Evolutionary conservation across 345 rosid species (phyloP), one percentile per base, ranked within the genome.

Genomic region (Streptanthus diversifolius): DNA sequence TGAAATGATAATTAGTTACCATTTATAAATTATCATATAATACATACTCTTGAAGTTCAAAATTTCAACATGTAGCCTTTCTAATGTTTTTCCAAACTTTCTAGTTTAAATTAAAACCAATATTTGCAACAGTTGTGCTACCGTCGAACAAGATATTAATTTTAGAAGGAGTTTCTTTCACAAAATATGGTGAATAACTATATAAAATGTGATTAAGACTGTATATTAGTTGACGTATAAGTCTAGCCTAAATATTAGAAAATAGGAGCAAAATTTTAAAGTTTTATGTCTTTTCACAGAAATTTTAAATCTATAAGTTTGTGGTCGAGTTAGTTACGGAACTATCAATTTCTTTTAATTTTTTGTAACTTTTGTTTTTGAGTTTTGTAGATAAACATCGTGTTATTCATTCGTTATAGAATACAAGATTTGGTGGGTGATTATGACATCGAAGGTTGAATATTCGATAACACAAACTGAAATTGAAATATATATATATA

Each of bases 291-390:
- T 14, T 60, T 19, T 68, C 63, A 60, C 49, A 59, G 0, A 59
- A 75, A 40, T n/a, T 5, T 22, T 52, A 51, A 40, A 37, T 12
- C 5, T 7, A 75, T 21, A 48, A 15, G 54, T 36, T 55, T 22
- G 80, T 70, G 37, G 29, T 63, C 29, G 61, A 76, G 33, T 56
- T 70, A 27, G 75, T 70, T 70, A 76, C 71, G 80, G 36, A 70
- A 76, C 75, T 56, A 63, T 61, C 12, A 33, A 25, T 75, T 60
- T 32, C 19, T 44, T 48, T 14, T 7, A 48, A 27, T 12, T 19
- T 55, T 21, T 63, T 30, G 10, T 8, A 37, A 30, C 5, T 22
- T 7, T 6, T 30, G 1, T n/a, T 18, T 19, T 24, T 40, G 2
- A 29, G 61, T 32, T 68, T 57, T 69, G 48, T 76, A 44, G 59